phyloP scores from a whole-genome alignment of 176 grass and related monocot species.

The Bothriochloa decipiens region DNA sequence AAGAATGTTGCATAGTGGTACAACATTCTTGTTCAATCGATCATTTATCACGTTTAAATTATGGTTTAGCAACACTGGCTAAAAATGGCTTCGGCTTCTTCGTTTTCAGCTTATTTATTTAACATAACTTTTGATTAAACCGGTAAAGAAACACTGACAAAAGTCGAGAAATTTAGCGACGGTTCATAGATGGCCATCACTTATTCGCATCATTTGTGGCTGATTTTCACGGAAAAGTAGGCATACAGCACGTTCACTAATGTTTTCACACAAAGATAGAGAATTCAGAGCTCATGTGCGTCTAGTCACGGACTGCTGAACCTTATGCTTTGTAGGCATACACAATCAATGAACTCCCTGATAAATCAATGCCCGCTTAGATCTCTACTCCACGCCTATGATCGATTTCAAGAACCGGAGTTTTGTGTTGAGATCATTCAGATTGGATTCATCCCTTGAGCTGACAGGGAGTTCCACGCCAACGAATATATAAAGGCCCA shows the following conservation, averaged over 20 bases:
- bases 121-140: neutral
- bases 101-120: neutral
- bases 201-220: neutral
- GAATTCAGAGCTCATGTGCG: neutral
- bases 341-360: neutral
- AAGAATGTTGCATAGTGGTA: too few relatives aligned
- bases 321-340: neutral
- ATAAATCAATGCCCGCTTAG: neutral
- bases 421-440: slow-evolving; percentile 28
- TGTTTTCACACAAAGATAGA: neutral
- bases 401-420: slow-evolving; percentile 52
- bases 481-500: slow-evolving; percentile 34
- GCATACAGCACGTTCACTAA: neutral
- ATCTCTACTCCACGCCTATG: slow-evolving; percentile 43
- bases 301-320: neutral
- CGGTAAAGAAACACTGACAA: neutral
- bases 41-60: too few relatives aligned
- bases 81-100: neutral
- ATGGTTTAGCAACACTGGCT: neutral
- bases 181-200: neutral
- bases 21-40: neutral
- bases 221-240: neutral
- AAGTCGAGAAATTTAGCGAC: neutral
- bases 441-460: neutral
- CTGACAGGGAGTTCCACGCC: slow-evolving; percentile 38